phyloP scores from a whole-genome alignment of 2,329 filamentous ascomycete genomes.

The Calonectria pseudoturangicola region DNA sequence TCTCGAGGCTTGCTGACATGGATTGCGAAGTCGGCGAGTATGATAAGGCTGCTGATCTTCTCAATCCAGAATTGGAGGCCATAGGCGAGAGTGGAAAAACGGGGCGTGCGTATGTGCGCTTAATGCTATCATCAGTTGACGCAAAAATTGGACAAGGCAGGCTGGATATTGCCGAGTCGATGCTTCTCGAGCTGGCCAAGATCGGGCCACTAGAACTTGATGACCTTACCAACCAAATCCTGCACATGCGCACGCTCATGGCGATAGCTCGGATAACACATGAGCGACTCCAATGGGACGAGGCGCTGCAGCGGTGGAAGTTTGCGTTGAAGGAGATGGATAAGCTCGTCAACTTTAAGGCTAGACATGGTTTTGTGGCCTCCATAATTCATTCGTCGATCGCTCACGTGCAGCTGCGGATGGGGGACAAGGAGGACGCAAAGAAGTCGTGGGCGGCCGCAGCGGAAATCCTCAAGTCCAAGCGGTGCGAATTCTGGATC shows the following conservation, averaged over 20 bases:
- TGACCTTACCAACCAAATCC: slow-evolving; percentile 57
- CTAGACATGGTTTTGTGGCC: slow-evolving; percentile 48
- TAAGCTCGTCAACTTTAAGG: slow-evolving; percentile 47
- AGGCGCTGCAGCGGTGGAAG: slow-evolving; percentile 52
- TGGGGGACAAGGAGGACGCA: slow-evolving; percentile 44
- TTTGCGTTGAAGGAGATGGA: slow-evolving; percentile 45
- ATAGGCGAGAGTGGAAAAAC: slow-evolving; percentile 41
- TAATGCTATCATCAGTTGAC: slow-evolving; percentile 53
- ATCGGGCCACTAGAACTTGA: slow-evolving; percentile 51
- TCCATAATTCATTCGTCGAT: slow-evolving; percentile 55
- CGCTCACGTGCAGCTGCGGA: slow-evolving; percentile 53
- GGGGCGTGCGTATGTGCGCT: slow-evolving; percentile 50
- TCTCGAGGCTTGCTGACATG: slow-evolving; percentile 54
- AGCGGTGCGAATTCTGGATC: slow-evolving; percentile 58
- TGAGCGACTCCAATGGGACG: slow-evolving; percentile 28
- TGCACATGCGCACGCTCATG: slow-evolving; percentile 56
- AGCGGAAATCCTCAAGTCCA: slow-evolving; percentile 48
- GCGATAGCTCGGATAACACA: slow-evolving; percentile 53
- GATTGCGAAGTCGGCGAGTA: slow-evolving; percentile 56
- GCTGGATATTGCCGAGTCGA: slow-evolving; percentile 35
- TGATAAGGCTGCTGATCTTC: slow-evolving; percentile 45
- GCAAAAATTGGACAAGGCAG: slow-evolving; percentile 49
- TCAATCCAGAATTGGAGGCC: slow-evolving; percentile 49
- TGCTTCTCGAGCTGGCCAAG: slow-evolving; percentile 40
- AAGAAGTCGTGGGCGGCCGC: slow-evolving; percentile 52